Base-by-base conservation (phyloP, 108 stramenopile genomes). In the Nitzschia inconspicua region DNA sequence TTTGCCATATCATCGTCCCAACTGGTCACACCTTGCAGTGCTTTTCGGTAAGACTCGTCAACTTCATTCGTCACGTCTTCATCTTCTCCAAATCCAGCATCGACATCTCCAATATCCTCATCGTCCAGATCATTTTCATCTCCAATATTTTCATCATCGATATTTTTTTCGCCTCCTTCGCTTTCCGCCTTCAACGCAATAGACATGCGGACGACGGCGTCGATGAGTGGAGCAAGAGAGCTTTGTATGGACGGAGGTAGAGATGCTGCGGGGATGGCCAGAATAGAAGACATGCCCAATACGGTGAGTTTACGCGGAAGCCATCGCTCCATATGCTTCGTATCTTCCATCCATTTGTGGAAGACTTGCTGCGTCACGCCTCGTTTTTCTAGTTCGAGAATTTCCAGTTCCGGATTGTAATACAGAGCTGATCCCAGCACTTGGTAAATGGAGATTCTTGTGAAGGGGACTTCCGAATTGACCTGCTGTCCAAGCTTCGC, bases 391-490 rank as follows among this genome's bases (percentile, higher is more conserved):
- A 92, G 70, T 63, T 95, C 94, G n/a, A 69, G 46, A 22, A 95
- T 63, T 57, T 88, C 85, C 39, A 92, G 52, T 60, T 79, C 74
- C n/a, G 91, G 88, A 56, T 95, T 85, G 75, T 95, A 95, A 59
- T 90, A 92, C 5, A 95, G 64, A 11, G 86, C 89, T 10, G 88
- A 89, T 30, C 86, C 94, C 24, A 95, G 44, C 20, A 95, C 88
- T 60, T 88, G 84, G 63, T 86, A 95, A 19, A 91, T 80, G 0
- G 85, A 75, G 46, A 86, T 81, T 24, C 90, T 77, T 14, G 89
- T 90, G 23, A 77, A 44, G 6, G 87, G 70, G 41, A 70, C 60
- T 27, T 90, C 84, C 4, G 82, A 70, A 60, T 82, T 81, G 1
- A 83, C 87, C 57, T 90, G 84, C 56, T 92, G 88, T 3, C 86